Percentiles rank a stretch among this genome's conserved stretches.
phyloP scores from a whole-genome alignment of 306 rosid species.

The Cajanus cajan region DNA sequence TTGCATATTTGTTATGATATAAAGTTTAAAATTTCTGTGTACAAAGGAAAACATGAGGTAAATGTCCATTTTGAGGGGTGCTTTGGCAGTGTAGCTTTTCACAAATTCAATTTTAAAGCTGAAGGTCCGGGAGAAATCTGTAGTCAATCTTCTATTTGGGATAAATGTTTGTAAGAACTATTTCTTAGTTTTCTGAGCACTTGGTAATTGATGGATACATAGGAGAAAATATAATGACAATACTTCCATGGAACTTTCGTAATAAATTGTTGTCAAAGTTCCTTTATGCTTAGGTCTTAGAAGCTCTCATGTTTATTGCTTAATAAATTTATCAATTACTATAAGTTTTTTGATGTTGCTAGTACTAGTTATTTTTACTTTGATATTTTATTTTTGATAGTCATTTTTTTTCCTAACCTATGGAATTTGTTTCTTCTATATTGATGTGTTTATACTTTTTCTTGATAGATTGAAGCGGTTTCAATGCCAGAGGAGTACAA shows the following conservation, averaged over 20 bases:
- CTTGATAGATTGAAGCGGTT: constrained; percentile 49
- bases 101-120: background rate
- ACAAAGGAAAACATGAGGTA: background rate
- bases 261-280: background rate
- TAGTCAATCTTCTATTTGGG: background rate
- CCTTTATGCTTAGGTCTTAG: background rate
- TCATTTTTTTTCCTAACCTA: background rate
- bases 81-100: background rate
- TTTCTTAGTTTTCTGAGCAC: background rate
- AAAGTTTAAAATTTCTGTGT: background rate
- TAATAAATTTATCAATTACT: background rate
- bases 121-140: background rate
- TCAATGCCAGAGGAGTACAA: constrained; percentile 48
- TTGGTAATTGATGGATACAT: constrained; percentile 3
- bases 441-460: constrained; percentile 22
- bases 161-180: background rate
- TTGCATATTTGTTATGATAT: background rate
- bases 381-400: background rate
- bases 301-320: background rate
- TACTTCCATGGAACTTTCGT: background rate
- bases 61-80: background rate
- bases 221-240: background rate
- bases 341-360: background rate
- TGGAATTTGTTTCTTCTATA: background rate
- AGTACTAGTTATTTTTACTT: constrained; percentile 7